Percentiles rank a stretch among this genome's conserved stretches.
These are phyloP conservation scores for Biancaea sappan DNA, from an alignment of 306 rosid species.

Conservation along the genomic window DNA sequence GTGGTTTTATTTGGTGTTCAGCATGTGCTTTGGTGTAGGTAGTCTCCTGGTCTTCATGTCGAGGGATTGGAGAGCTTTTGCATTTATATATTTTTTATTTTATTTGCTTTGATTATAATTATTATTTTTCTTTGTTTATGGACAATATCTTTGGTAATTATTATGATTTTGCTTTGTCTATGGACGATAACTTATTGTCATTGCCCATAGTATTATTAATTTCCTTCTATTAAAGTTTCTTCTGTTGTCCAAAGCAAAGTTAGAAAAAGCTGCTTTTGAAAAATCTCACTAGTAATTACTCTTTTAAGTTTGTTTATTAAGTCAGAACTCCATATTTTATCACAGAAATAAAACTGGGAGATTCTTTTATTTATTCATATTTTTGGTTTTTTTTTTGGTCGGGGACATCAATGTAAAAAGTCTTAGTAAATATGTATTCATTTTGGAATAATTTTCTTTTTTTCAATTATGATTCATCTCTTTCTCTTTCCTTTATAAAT, in stretches of 20 bases:
- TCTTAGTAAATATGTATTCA: not conserved
- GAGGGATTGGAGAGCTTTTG: not conserved
- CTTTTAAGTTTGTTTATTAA: not conserved
- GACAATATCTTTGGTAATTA: not conserved
- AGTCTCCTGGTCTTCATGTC: not conserved
- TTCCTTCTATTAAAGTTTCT: not conserved
- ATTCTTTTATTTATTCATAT: too few relatives aligned
- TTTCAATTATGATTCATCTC: not conserved
- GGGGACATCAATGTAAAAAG: too few relatives aligned
- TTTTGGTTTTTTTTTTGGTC: too few relatives aligned
- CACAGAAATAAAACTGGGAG: not conserved
- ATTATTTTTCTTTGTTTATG: not conserved
- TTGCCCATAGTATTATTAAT: not conserved
- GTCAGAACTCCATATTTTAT: not conserved
- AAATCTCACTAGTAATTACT: not conserved
- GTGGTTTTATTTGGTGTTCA: not conserved
- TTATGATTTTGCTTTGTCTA: not conserved
- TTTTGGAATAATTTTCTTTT: conserved; percentile 17
- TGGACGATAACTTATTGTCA: not conserved
- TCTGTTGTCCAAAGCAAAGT: not conserved
- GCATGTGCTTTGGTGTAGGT: not conserved
- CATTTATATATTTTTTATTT: not conserved
- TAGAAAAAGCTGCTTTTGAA: not conserved
- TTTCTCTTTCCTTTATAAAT: not conserved
- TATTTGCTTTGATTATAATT: not conserved